Evolutionary conservation across 2,329 filamentous ascomycete genomes (phyloP).

Genomic region (Pyricularia sp.): DNA sequence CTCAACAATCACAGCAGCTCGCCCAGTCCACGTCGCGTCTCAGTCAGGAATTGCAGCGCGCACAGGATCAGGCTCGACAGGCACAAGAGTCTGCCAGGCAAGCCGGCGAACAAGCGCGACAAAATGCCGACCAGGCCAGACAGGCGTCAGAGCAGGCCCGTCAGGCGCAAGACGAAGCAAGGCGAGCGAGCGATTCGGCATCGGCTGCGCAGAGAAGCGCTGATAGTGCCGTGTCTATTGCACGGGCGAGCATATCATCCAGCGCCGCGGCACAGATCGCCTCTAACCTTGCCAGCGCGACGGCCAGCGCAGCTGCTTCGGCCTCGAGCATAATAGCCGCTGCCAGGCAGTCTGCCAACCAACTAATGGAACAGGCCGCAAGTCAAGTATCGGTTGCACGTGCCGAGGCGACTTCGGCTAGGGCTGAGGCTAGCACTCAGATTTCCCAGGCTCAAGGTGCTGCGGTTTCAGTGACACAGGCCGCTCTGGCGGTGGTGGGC

Average conservation of each 20-base stretch:
- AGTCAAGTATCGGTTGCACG: slow-evolving; percentile 20
- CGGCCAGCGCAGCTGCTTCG: slow-evolving; percentile 16
- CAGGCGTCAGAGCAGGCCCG: not conserved
- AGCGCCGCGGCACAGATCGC: slow-evolving; percentile 18
- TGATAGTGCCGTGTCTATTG: slow-evolving; percentile 11
- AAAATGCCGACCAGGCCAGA: slow-evolving; percentile 16
- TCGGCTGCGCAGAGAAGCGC: slow-evolving; percentile 14
- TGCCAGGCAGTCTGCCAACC: slow-evolving; percentile 15
- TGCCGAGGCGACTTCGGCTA: slow-evolving; percentile 20
- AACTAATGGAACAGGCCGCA: slow-evolving; percentile 13
- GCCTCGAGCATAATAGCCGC: slow-evolving; percentile 17
- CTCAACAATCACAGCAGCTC: slow-evolving; percentile 17
- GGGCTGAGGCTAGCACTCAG: slow-evolving; percentile 20
- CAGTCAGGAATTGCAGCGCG: slow-evolving; percentile 16
- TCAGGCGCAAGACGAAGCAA: not conserved
- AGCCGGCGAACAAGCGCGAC: slow-evolving; percentile 12
- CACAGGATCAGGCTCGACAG: slow-evolving; percentile 15
- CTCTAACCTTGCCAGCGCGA: slow-evolving; percentile 17
- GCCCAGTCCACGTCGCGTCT: slow-evolving; percentile 21
- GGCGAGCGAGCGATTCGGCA: slow-evolving; percentile 14
- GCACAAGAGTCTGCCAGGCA: slow-evolving; percentile 15
- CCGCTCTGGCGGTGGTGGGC: slow-evolving; percentile 29
- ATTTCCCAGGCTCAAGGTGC: slow-evolving; percentile 25
- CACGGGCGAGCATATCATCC: slow-evolving; percentile 15
- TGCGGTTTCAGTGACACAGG: slow-evolving; percentile 30